A percentile compares a stretch with the other conserved stretches of the same genome.
These are phyloP conservation scores for Candida patagonica DNA, from an alignment of 805 yeast species.

Conservation along the genomic window DNA sequence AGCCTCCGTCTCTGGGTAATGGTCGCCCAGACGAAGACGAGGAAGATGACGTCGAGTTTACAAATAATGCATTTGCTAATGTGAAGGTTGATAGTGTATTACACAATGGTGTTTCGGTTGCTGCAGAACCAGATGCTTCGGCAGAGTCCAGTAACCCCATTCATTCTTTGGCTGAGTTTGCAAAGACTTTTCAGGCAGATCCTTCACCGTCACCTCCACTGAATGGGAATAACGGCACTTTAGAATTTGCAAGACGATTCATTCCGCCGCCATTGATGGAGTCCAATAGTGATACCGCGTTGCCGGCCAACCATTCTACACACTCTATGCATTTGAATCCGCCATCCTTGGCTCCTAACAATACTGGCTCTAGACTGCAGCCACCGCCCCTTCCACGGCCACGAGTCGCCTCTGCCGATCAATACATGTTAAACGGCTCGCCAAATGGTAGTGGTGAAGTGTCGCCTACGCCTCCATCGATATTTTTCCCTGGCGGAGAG, in stretches of 20 bases:
- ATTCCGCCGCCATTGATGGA: not conserved
- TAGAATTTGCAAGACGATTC: conserved; percentile 3
- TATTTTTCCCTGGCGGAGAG: conserved; percentile 1
- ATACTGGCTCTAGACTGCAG: not conserved
- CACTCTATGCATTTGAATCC: too few relatives aligned
- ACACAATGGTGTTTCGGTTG: conserved; percentile 44
- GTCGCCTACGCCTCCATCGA: not conserved
- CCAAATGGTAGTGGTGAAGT: too few relatives aligned
- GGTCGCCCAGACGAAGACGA: conserved; percentile 40
- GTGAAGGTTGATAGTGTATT: conserved; percentile 73
- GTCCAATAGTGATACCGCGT: conserved; percentile 1
- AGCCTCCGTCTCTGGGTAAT: not conserved
- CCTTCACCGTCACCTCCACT: conserved; percentile 1
- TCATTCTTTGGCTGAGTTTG: not conserved
- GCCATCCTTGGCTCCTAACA: not conserved
- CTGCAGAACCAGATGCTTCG: conserved; percentile 35
- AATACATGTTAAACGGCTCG: not conserved
- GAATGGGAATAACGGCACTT: conserved; percentile 1
- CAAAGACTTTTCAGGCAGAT: conserved; percentile 3
- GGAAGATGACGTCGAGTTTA: conserved; percentile 66
- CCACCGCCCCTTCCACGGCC: not conserved
- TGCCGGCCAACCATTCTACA: too few relatives aligned
- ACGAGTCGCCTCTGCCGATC: not conserved
- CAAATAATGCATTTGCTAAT: conserved; percentile 65
- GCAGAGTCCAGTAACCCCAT: too few relatives aligned